Percentiles rank a stretch among this genome's conserved stretches.
These are phyloP conservation scores for Saccharomycopsis synnaedendra DNA, from an alignment of 805 yeast genomes.

Conservation along the genomic window DNA sequence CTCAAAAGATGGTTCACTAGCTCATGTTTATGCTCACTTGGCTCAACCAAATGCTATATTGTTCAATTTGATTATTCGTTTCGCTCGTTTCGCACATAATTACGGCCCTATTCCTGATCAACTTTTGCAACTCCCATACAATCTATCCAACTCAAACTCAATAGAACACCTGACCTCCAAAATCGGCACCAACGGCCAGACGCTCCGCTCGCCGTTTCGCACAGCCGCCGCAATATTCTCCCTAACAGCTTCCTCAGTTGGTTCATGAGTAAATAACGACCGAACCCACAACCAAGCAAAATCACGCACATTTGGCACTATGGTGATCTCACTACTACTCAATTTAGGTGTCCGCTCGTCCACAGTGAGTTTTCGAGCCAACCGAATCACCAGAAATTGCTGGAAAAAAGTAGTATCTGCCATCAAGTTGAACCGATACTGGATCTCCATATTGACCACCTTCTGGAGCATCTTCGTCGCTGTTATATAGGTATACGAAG, in stretches of 20 bases:
- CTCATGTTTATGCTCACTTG: too few relatives aligned
- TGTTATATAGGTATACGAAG: constrained; percentile 24
- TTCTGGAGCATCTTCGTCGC: constrained; percentile 35
- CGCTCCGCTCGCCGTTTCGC: constrained; percentile 79
- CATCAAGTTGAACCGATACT: constrained; percentile 72
- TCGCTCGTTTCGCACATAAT: too few relatives aligned
- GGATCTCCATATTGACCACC: constrained; percentile 63
- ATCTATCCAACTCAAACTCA: constrained; percentile 79
- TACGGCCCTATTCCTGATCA: too few relatives aligned
- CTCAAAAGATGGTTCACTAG: too few relatives aligned
- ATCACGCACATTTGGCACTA: constrained; percentile 77
- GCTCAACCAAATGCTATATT: too few relatives aligned
- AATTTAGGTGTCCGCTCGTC: constrained; percentile 81
- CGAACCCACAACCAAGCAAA: constrained; percentile 22
- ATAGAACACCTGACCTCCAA: constrained; percentile 82
- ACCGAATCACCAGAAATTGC: constrained; percentile 21
- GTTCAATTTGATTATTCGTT: too few relatives aligned
- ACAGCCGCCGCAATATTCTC: constrained; percentile 85
- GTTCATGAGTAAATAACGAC: not conserved
- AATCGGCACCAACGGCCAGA: constrained; percentile 84
- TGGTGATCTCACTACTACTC: constrained; percentile 68
- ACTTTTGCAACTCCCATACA: constrained; percentile 24
- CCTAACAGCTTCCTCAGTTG: constrained; percentile 22
- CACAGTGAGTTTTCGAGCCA: constrained; percentile 64
- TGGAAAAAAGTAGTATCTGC: constrained; percentile 70